Base-by-base conservation (phyloP, 345 rosid genomes). In the Populus deltoides region DNA sequence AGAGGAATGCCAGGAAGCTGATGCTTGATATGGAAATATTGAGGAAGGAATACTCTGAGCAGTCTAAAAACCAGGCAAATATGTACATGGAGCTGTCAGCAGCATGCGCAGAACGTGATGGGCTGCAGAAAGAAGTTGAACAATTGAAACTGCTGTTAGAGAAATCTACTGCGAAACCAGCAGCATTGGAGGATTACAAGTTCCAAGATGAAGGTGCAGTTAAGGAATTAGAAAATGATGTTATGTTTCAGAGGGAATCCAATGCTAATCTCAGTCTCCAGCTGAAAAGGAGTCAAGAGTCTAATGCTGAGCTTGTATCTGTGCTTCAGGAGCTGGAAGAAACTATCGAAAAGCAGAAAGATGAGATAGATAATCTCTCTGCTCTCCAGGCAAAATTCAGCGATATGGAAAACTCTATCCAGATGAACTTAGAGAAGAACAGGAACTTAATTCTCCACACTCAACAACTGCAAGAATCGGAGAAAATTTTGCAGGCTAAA, bases 271-370 rank as follows among this genome's bases (percentile, higher is more conserved):
- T 90, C 63, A 35, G 83, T 72, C 55, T 88, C 83, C 92, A 89
- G 81, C 78, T 89, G 85, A 82, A 87, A 45, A 85, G 81, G 82
- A 89, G 89, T 83, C 94, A 86, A 65, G 92, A 88, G 74, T 87
- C 91, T n/a, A 90, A 90, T 71, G 77, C 71, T 57, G 91, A 88
- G 80, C 90, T 90, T 68, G 88, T 90, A 75, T 68, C 85, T 31
- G 89, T 88, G 79, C 91, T 88, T 55, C 88, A 85, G 79, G 92
- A 89, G 84, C 82, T 89, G 45, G 92, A 89, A 81, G 89, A 75
- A 81, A 86, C 75, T 27, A 61, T 81, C 1, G 91, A 88, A 75
- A 85, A 87, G 86, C 91, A 90, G 77, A 87, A 79, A 57, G 68
- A 43, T 47, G 88, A 90, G 84, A 82, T 88, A 41, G 79, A 83